Evolutionary conservation across 2,329 filamentous ascomycete species (phyloP).

Genomic region (Penicillium sp.): DNA sequence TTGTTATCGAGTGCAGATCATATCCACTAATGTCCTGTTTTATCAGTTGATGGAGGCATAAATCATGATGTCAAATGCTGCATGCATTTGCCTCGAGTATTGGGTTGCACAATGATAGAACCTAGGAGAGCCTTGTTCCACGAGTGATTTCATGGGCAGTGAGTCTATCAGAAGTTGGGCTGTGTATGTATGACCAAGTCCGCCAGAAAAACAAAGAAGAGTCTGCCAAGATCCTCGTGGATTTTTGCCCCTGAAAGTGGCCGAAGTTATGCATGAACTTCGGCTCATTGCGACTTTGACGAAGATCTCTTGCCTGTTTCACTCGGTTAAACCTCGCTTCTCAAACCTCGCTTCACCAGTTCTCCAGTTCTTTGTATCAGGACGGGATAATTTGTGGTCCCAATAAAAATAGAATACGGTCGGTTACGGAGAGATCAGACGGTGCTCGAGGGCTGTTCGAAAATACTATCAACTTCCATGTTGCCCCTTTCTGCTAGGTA

Average conservation of each 20-base stretch:
- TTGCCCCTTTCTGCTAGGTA: background rate
- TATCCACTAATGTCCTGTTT: background rate
- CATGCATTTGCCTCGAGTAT: background rate
- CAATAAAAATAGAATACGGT: background rate
- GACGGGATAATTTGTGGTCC: background rate
- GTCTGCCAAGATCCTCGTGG: constrained; percentile 5
- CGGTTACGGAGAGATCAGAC: background rate
- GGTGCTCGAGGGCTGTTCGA: background rate
- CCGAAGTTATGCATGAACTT: background rate
- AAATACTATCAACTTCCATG: background rate
- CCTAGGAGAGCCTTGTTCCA: background rate
- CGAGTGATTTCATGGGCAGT: background rate
- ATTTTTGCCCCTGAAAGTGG: constrained; percentile 8
- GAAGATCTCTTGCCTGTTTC: constrained; percentile 6
- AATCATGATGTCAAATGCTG: background rate
- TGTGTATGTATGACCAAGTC: no score
- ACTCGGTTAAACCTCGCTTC: constrained; percentile 1
- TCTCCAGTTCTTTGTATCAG: background rate
- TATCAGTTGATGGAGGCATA: background rate
- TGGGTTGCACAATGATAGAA: background rate
- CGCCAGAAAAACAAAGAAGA: background rate
- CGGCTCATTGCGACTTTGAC: background rate
- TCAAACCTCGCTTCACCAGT: no score
- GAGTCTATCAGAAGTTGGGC: no score
- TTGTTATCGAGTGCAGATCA: constrained; percentile 7